phyloP scores from a whole-genome alignment of 345 rosid genomes.

The Eucalyptus grandis region DNA sequence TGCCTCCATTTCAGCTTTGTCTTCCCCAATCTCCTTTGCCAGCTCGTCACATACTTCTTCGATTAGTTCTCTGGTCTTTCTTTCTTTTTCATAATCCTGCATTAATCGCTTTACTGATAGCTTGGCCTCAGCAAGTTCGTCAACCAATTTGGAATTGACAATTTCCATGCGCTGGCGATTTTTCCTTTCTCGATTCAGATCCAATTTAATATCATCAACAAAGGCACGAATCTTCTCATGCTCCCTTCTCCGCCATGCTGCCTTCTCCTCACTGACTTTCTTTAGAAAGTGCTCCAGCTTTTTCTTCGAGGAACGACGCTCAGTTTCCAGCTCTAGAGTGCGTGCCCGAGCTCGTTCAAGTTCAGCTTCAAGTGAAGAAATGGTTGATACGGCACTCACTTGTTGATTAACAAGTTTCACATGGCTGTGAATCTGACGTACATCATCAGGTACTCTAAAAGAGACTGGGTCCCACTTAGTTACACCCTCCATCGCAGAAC shows the following conservation, averaged over 20 bases:
- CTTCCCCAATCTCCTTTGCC: conserved; percentile 75
- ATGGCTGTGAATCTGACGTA: conserved; percentile 24
- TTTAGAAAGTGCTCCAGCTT: conserved; percentile 76
- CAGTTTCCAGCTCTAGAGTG: conserved; percentile 54
- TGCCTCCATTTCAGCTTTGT: conserved; percentile 68
- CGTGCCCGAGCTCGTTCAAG: conserved; percentile 52
- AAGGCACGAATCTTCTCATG: conserved; percentile 77
- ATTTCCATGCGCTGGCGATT: conserved; percentile 57
- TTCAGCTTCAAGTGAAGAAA: conserved; percentile 53
- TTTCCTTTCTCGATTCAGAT: conserved; percentile 60
- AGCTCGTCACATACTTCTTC: conserved; percentile 95
- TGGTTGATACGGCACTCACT: conserved; percentile 48
- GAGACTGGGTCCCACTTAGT: conserved; percentile 78
- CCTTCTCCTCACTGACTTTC: conserved; percentile 82
- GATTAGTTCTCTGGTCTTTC: conserved; percentile 51
- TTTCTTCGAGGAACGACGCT: conserved; percentile 61
- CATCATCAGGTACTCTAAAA: conserved; percentile 34
- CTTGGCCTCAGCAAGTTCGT: conserved; percentile 71
- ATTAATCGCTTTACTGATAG: conserved; percentile 39
- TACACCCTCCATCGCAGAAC: conserved; percentile 71
- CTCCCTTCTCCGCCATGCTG: conserved; percentile 73
- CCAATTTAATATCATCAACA: conserved; percentile 53
- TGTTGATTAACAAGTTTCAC: conserved; percentile 37
- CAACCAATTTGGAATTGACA: conserved; percentile 58
- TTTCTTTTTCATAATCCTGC: conserved; percentile 68